Percentiles rank a stretch among this genome's conserved stretches.
Conservation (phyloP, 2,329 filamentous ascomycete species). For the Fusarium irregulare region DNA sequence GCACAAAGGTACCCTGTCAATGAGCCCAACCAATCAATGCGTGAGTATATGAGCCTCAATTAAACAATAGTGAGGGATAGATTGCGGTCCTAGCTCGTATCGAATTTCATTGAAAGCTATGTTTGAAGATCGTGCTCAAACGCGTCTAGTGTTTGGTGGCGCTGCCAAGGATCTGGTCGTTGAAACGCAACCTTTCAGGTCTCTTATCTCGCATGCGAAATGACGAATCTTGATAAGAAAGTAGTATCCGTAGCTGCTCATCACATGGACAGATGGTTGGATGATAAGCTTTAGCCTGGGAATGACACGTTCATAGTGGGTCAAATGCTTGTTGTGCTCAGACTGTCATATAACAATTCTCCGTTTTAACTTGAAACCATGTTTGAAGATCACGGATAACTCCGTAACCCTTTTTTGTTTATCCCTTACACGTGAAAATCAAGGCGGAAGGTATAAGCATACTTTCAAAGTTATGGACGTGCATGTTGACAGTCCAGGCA, state of each 20-base stretch:
- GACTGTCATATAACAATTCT: neutral
- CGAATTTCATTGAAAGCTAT: neutral
- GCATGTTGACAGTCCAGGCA: neutral
- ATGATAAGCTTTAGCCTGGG: neutral
- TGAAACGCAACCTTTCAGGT: constrained; percentile 8
- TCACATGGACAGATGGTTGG: neutral
- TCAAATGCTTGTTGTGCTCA: neutral
- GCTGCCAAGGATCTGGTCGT: neutral
- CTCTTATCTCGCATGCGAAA: constrained; percentile 27
- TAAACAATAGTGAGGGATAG: neutral
- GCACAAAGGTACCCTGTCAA: neutral
- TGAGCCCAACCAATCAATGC: constrained; percentile 3
- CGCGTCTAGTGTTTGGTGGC: constrained; percentile 13
- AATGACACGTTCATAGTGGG: neutral
- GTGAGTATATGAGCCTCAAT: neutral
- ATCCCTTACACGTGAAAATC: neutral
- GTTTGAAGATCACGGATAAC: neutral
- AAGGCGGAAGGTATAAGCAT: neutral
- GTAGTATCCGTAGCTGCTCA: neutral
- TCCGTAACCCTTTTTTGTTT: neutral
- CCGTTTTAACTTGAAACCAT: neutral
- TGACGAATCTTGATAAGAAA: neutral
- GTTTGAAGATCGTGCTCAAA: constrained; percentile 27
- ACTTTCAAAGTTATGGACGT: neutral
- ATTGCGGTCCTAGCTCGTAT: constrained; percentile 3